Base-by-base conservation (phyloP, 1,284 basidiomycete species). In the Ustilago shanxiensis region DNA sequence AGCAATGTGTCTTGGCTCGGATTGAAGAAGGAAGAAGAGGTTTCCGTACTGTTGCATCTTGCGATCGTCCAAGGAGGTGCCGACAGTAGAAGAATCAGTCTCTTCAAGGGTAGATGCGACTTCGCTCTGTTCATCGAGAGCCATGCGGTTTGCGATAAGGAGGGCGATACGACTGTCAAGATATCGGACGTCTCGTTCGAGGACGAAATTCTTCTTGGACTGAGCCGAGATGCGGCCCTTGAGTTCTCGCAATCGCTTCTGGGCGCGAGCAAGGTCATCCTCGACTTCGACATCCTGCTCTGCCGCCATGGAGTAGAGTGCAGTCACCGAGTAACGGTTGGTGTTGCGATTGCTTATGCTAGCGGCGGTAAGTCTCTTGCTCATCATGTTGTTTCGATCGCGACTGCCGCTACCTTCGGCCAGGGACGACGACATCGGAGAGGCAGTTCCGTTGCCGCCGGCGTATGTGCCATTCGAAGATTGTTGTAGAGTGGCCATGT, bases 271-370 rank as follows among this genome's bases (percentile, higher is more conserved):
- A 67, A 99, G 89, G 87, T 99, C 96, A 87, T 99, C 96, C 87
- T 98, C 95, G 49, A 98, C 93, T 86, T 99, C 97, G 29, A 97
- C 93, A 86, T 99, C 96, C 89, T 98, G 95, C 87, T 99, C 95
- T 29, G 95, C 96, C 13, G 95, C 95, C 91, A 99, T 95, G 82
- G 93, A 95, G 87, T 98, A 98, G 81, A 98, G 90, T 24, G 94
- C 94, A 62, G 94, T 98, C 69, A 98, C 95, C 85, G 92, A 94
- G 88, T 97, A 98, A 65, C 95, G 92, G 88, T 98, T 98, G 71
- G 94, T 95, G 87, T 95, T 97, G 86, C 95, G 66, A 35, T 82
- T 79, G 74, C 64, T 69, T 7, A 77, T 41, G 41, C 70, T 77
- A 28, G 79, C 70, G 11, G 77, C 67, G n/a, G 79, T 79, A 39